Evolutionary conservation across 1,139 yeast genomes (phyloP).

Genomic region (Saccharomyces hybrid): DNA sequence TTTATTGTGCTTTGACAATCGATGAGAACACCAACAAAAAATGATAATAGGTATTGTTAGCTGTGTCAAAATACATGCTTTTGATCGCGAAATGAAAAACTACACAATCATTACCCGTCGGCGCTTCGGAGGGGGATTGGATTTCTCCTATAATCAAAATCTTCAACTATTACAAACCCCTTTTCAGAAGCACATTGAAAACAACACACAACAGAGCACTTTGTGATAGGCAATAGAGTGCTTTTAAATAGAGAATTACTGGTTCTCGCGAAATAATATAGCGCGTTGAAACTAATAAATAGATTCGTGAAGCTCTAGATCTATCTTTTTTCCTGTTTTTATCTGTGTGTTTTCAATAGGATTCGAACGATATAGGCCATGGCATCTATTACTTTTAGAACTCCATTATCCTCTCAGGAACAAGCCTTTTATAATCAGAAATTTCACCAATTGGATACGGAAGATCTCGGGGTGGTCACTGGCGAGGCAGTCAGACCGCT

Average conservation of each 20-base stretch:
- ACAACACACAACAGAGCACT: background rate
- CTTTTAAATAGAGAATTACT: background rate
- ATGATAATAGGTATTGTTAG: background rate
- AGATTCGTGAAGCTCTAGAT: background rate
- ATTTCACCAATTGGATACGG: constrained; percentile 74
- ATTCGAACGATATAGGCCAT: constrained; percentile 6
- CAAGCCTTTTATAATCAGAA: constrained; percentile 63
- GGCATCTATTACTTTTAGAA: constrained; percentile 27
- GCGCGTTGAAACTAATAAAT: background rate
- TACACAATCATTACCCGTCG: background rate
- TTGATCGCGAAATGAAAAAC: background rate
- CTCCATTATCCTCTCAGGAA: constrained; percentile 68
- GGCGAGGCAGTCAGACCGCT: constrained; percentile 86
- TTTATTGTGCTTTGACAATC: background rate
- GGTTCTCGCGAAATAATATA: background rate
- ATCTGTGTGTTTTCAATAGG: background rate
- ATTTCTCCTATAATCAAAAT: constrained; percentile 4
- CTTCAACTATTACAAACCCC: constrained; percentile 1
- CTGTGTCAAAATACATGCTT: background rate
- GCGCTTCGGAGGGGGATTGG: constrained; percentile 5
- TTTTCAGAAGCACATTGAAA: background rate
- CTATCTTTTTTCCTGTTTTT: background rate
- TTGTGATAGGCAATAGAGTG: background rate
- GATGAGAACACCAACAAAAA: background rate
- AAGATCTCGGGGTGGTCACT: constrained; percentile 71